A percentile compares a stretch with the other conserved stretches of the same genome.
phyloP scores from a whole-genome alignment of 768 basidiomycete species.

The Royoungia palumana region DNA sequence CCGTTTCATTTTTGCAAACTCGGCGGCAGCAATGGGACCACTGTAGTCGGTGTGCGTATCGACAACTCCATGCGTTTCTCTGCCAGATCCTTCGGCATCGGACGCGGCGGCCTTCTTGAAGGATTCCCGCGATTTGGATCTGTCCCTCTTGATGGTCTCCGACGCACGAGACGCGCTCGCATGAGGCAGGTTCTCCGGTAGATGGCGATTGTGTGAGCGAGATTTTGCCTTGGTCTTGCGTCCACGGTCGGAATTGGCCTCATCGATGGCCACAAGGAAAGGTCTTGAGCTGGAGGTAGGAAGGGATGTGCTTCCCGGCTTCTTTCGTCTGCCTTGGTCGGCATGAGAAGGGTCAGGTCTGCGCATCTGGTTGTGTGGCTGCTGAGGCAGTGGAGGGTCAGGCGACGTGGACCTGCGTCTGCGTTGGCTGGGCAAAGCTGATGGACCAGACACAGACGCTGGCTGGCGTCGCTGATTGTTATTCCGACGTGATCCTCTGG shows the following conservation, averaged over 20 bases:
- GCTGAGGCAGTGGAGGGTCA: constrained; percentile 24
- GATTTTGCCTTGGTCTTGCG: constrained; percentile 30
- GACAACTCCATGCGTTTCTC: constrained; percentile 15
- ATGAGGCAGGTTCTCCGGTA: constrained; percentile 17
- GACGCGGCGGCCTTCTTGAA: constrained; percentile 24
- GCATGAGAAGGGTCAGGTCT: constrained; percentile 22
- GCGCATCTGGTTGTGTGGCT: constrained; percentile 8
- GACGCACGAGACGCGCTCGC: constrained; percentile 8
- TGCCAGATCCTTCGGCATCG: constrained; percentile 28
- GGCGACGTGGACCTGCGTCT: constrained; percentile 37
- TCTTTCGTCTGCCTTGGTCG: constrained; percentile 33
- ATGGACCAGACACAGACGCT: constrained; percentile 13
- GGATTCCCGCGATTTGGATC: constrained; percentile 37
- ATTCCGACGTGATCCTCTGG: constrained; percentile 26
- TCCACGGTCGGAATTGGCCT: constrained; percentile 29
- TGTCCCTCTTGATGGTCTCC: constrained; percentile 25
- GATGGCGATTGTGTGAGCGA: constrained; percentile 24
- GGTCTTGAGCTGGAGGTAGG: constrained; percentile 18
- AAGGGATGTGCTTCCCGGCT: constrained; percentile 13
- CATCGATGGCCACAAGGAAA: constrained; percentile 29
- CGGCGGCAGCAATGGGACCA: constrained; percentile 42
- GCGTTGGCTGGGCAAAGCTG: constrained; percentile 17
- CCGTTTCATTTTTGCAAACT: constrained; percentile 52
- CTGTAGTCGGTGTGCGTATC: constrained; percentile 19
- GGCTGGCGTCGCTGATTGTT: constrained; percentile 26